Conservation (phyloP, 1,139 yeast genomes). For the Yamadazyma atmosphaerica region DNA sequence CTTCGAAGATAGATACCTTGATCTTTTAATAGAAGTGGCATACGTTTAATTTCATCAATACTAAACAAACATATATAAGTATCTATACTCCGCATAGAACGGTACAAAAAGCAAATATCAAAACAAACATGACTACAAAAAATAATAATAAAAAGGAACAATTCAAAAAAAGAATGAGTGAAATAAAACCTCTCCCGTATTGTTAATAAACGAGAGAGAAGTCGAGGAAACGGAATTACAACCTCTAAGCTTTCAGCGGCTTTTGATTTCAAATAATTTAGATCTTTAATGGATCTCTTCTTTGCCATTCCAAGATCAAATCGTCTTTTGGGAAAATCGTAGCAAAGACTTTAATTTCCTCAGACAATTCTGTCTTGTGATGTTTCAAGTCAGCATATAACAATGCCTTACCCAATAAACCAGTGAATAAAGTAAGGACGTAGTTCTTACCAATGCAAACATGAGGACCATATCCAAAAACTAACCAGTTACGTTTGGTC, state of each 20-base stretch:
- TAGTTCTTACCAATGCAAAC: constrained; percentile 93
- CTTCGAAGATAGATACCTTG: too few relatives aligned
- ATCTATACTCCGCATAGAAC: neutral
- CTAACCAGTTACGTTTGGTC: constrained; percentile 89
- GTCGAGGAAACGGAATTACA: neutral
- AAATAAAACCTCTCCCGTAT: too few relatives aligned
- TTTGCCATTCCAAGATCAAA: constrained; percentile 72
- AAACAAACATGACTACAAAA: neutral
- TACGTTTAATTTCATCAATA: too few relatives aligned
- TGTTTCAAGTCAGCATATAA: constrained; percentile 80
- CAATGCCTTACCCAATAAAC: constrained; percentile 85
- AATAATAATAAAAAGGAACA: neutral
- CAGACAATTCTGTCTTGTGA: constrained; percentile 78
- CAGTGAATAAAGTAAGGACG: constrained; percentile 86
- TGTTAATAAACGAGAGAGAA: too few relatives aligned
- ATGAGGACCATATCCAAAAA: constrained; percentile 96
- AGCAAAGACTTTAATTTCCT: constrained; percentile 93
- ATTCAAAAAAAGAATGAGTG: neutral
- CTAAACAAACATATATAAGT: neutral
- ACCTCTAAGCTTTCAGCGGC: too few relatives aligned
- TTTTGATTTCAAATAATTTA: too few relatives aligned
- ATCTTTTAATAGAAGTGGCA: too few relatives aligned
- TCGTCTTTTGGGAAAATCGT: constrained; percentile 98
- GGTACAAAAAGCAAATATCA: neutral
- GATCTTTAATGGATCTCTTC: constrained; percentile 63